Conservation (phyloP, 2,329 filamentous ascomycete genomes). For the Calonectria multiphialidica region DNA sequence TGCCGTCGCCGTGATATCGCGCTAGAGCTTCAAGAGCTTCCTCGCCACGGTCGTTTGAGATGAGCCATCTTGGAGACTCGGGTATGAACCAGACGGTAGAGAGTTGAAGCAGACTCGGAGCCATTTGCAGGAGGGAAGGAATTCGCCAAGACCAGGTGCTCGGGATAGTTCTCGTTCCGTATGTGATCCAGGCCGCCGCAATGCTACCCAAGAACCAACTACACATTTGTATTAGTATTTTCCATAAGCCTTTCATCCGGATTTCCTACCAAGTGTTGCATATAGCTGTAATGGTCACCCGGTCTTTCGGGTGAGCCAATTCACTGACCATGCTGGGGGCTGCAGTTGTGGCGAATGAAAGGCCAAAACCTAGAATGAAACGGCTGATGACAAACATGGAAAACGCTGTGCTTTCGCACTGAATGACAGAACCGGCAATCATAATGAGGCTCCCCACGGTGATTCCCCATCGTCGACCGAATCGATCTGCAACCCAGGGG, state of each 20-base stretch:
- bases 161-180: slow-evolving; percentile 55
- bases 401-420: slow-evolving; percentile 46
- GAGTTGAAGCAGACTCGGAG: slow-evolving; percentile 25
- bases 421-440: slow-evolving; percentile 47
- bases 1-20: slow-evolving; percentile 69
- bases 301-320: slow-evolving; percentile 65
- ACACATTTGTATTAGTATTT: slow-evolving; percentile 3
- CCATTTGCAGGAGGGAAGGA: slow-evolving; percentile 45
- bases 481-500: slow-evolving; percentile 47
- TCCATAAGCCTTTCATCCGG: neutral
- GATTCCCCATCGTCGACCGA: slow-evolving; percentile 49
- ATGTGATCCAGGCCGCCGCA: slow-evolving; percentile 57
- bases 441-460: slow-evolving; percentile 49
- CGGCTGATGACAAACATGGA: slow-evolving; percentile 68
- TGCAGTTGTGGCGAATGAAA: slow-evolving; percentile 64
- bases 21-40: slow-evolving; percentile 65
- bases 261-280: slow-evolving; percentile 57
- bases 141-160: slow-evolving; percentile 53
- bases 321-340: slow-evolving; percentile 65
- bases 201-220: slow-evolving; percentile 62
- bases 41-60: slow-evolving; percentile 52
- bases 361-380: slow-evolving; percentile 66
- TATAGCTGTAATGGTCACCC: slow-evolving; percentile 63
- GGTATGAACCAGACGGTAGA: slow-evolving; percentile 63
- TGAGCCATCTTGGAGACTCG: slow-evolving; percentile 73